phyloP scores from a whole-genome alignment of 2,329 filamentous ascomycete genomes.

The Aspergillus persii region DNA sequence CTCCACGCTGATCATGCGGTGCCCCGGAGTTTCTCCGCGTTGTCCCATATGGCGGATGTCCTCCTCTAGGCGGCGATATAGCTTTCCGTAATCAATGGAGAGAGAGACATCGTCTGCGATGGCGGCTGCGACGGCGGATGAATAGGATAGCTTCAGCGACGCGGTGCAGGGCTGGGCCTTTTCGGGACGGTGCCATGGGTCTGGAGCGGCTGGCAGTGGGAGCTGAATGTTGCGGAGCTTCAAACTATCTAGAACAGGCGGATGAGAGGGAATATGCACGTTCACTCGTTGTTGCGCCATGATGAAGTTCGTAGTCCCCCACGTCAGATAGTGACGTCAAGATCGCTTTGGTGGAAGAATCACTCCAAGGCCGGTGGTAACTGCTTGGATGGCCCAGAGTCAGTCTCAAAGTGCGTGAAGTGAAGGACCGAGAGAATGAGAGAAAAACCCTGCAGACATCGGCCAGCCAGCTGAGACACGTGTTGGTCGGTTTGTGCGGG shows the following conservation, averaged over 20 bases:
- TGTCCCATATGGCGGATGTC: constrained; percentile 31
- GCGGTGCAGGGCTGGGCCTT: constrained; percentile 47
- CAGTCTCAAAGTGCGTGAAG: neutral
- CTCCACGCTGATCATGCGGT: constrained; percentile 27
- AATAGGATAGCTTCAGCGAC: constrained; percentile 44
- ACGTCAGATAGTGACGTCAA: constrained; percentile 1
- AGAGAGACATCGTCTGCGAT: constrained; percentile 44
- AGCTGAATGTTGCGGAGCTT: constrained; percentile 44
- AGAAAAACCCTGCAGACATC: neutral
- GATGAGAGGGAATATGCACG: constrained; percentile 31
- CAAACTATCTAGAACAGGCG: constrained; percentile 38
- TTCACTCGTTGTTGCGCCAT: constrained; percentile 27
- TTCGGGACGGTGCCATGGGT: constrained; percentile 46
- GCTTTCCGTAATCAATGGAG: constrained; percentile 48
- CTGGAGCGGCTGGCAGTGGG: constrained; percentile 42
- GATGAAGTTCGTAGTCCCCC: neutral
- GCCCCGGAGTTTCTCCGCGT: constrained; percentile 18
- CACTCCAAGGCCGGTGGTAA: neutral
- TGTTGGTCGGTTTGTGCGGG: neutral
- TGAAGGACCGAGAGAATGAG: neutral
- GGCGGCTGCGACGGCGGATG: constrained; percentile 41
- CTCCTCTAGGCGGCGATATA: constrained; percentile 43
- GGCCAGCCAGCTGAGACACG: neutral
- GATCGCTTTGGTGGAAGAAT: neutral
- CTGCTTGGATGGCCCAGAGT: neutral